Conservation (phyloP, 179 eudicot species). For the Heliamphora pulchella region DNA sequence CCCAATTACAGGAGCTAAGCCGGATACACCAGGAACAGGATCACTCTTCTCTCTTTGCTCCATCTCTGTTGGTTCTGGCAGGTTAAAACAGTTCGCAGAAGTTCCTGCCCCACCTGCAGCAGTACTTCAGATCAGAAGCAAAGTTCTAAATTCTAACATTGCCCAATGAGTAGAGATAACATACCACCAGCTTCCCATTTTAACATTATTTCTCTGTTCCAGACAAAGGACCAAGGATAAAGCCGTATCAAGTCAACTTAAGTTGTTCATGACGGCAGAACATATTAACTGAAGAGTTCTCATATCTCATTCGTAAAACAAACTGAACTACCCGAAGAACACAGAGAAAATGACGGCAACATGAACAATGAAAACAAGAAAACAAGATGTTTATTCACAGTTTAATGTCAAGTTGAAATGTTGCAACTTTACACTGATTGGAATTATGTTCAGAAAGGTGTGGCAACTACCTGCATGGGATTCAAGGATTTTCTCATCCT, state of each 20-base stretch:
- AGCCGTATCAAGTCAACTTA: neutral
- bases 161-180: neutral
- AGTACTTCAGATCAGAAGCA: conserved; percentile 14
- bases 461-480: conserved; percentile 12
- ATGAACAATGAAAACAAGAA: conserved; percentile 8
- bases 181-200: neutral
- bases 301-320: too few relatives aligned
- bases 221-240: neutral
- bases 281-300: too few relatives aligned
- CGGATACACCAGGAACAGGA: neutral
- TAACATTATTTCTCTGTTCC: neutral
- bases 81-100: conserved; percentile 5
- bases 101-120: conserved; percentile 14
- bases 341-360: neutral
- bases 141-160: neutral
- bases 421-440: neutral
- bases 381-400: neutral
- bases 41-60: conserved; percentile 17
- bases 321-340: too few relatives aligned
- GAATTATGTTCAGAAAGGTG: conserved; percentile 9
- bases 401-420: neutral
- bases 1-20: conserved; percentile 4
- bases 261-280: neutral
- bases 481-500: conserved; percentile 14
- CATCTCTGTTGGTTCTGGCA: conserved; percentile 4